Base-by-base conservation (phyloP, 1,284 basidiomycete species). In the Cutaneotrichosporon sp. region DNA sequence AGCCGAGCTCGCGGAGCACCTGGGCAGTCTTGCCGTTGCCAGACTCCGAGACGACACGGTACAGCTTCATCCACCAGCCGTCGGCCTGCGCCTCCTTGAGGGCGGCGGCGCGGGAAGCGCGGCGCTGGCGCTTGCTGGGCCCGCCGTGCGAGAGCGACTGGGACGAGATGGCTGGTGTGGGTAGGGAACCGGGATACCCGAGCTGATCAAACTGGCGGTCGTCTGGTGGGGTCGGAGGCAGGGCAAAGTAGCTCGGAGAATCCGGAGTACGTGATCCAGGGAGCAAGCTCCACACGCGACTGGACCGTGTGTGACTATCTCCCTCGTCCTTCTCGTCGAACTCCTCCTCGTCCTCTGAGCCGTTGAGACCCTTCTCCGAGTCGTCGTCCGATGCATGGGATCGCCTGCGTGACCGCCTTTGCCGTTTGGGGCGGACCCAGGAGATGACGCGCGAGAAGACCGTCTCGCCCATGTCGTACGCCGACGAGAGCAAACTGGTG, bases 151-250 rank as follows among this genome's bases (percentile, higher is more conserved):
- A 76, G 9, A 80, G 63, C 0, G 75, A 77, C 36, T 67, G 67
- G 1, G 74, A 58, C 0, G 78, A 79, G 10, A 81, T 63, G 0
- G 79, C 77, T 2, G 79, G 79, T 1, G 79, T 81, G 5, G 79
- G 79, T 5, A 81, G 62, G 7, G 69, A 64, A 3, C 64, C 62
- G 4, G 65, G 56, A n/a, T 67, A 63, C 4, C 63, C 54, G 13
- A 55, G 52, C 24, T 56, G 50, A 36, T 25, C 53, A 25, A n/a
- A 50, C 34, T 34, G 42, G 38, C 64, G 45, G 20, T 67, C 63
- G 14, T 71, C 68, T 31, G 75, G 70, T 14, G 76, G 69, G 5
- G 73, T 71, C 4, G 73, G 67, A 1, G 74, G 72, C 9, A 73
- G 54, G 1, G 69, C 65, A 62, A 78, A 78, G 64, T 78, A 76